Base-by-base conservation (phyloP, 2,329 filamentous ascomycete genomes). In the Trematosphaeria pertusa region DNA sequence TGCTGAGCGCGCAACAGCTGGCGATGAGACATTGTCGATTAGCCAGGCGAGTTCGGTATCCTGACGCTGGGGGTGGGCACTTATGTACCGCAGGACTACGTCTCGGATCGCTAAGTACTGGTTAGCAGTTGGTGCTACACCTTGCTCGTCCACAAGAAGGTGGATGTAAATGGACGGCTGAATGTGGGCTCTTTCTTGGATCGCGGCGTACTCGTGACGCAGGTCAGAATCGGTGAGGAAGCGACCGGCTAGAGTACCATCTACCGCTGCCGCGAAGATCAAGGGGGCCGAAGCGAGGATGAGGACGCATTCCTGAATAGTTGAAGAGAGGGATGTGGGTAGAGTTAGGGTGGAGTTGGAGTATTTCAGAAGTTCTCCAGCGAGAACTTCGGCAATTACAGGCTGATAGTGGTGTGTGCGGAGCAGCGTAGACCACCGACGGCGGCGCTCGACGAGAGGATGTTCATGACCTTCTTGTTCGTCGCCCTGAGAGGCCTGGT, bases 121-220 rank as follows among this genome's bases (percentile, higher is more conserved):
- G 17, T 50, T 59, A 5, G 62, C 48, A 15, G 54, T 64, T 2
- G 62, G 63, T 2, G 61, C 48, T 0, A 48, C 32, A 7, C 64
- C 62, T n/a, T 52, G 3, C 0, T 44, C 43, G 28, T 66, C 59
- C 2, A 57, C 52, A 1, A 67, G 55, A 2, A 62, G 37, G 19
- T 69, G 63, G 9, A 63, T 47, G 32, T 69, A 67, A 4, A 69
- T 69, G 1, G 59, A 65, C 1, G 64, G 63, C 21, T 65, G 61
- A 0, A 46, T 5, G 7, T 54, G 34, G 6, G 64, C 65, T 35
- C 54, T 46, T 15, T 59, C 30, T n/a, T 49, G 50, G 5, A 69
- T 47, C 8, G 35, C 24, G 3, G 28, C 36, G 26, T 66, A 60
- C 18, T 66, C 52, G 18, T 30, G 30, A 37, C 62, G 59, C 0